phyloP scores from a whole-genome alignment of 164 flowering plant genomes.

The Berberis vulgaris region DNA sequence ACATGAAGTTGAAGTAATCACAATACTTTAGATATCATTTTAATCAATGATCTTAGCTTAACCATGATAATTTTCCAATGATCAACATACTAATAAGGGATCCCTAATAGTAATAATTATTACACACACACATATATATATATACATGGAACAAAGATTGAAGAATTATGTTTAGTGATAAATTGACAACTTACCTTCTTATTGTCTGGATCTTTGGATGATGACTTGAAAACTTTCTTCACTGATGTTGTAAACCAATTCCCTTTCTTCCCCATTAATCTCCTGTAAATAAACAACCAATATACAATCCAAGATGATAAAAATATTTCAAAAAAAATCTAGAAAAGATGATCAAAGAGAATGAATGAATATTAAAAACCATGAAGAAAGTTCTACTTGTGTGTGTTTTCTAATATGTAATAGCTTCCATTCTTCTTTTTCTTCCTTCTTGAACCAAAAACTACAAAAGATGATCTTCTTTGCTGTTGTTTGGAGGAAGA shows the following conservation, averaged over 20 bases:
- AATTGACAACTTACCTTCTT: slow-evolving; percentile 9
- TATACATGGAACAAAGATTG: background rate
- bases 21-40: no score
- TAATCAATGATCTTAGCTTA: no score
- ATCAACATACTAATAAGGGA: no score
- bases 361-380: background rate
- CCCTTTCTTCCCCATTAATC: slow-evolving; percentile 21
- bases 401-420: no score
- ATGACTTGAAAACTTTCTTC: slow-evolving; percentile 22
- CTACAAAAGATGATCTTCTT: no score
- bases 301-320: background rate
- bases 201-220: slow-evolving; percentile 14
- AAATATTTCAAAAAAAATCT: no score
- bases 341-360: no score
- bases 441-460: background rate
- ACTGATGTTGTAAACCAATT: slow-evolving; percentile 20
- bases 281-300: background rate
- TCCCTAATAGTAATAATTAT: no score
- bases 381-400: no score
- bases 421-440: background rate
- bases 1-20: no score
- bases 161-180: background rate
- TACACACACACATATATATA: no score
- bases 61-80: background rate
- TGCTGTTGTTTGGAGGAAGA: background rate